phyloP scores from a whole-genome alignment of 169 alveolate species.

The Eimeria maxima region DNA sequence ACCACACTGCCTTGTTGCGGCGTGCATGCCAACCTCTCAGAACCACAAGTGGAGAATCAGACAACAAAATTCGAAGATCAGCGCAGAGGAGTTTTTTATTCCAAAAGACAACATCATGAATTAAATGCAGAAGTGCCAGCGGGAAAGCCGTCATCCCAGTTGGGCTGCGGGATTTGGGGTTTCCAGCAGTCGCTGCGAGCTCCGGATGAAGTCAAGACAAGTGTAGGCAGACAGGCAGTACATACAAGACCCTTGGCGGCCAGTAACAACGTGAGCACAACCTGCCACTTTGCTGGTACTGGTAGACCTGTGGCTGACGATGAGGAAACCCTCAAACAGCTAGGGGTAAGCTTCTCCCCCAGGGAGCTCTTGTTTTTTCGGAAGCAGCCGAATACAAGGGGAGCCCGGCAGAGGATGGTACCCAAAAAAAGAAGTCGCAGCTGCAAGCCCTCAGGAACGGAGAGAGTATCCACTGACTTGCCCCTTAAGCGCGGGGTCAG shows the following conservation, averaged over 20 bases:
- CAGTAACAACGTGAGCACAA: not conserved
- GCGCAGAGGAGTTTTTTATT: not conserved
- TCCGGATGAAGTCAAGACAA: conserved; percentile 12
- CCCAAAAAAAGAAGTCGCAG: conserved; percentile 18
- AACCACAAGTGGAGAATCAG: not conserved
- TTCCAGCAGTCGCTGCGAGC: conserved; percentile 47
- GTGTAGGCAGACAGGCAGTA: not conserved
- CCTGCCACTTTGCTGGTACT: conserved; percentile 16
- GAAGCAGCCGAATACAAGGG: conserved; percentile 13
- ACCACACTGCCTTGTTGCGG: not conserved
- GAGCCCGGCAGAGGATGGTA: not conserved
- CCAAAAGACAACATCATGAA: not conserved
- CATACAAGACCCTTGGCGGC: not conserved
- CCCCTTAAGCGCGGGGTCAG: not conserved
- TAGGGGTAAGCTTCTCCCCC: conserved; percentile 40
- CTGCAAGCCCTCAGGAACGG: conserved; percentile 25
- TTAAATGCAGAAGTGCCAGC: conserved; percentile 26
- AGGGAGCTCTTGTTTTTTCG: conserved; percentile 37
- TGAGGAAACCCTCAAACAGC: conserved; percentile 35
- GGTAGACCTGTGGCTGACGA: not conserved
- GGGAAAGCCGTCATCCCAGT: conserved; percentile 36
- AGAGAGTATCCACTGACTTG: not conserved
- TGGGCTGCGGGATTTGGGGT: conserved; percentile 12
- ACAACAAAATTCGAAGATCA: not conserved
- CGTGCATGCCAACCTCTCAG: not conserved